Evolutionary conservation across 2,329 filamentous ascomycete genomes (phyloP).

Genomic region (Alternaria alternata): DNA sequence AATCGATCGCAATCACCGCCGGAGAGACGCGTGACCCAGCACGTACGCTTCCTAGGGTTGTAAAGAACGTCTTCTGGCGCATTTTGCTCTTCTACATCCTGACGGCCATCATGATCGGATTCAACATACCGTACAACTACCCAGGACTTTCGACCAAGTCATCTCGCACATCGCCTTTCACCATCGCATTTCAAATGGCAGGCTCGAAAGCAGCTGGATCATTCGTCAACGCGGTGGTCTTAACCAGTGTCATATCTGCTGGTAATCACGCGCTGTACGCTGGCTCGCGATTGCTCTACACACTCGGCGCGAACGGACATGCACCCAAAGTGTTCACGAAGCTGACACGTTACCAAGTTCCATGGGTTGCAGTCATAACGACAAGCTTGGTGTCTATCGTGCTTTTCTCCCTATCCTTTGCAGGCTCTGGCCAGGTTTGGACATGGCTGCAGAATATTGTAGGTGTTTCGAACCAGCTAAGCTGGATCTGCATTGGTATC

Average conservation of each 20-base stretch:
- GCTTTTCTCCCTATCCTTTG: slow-evolving; percentile 56
- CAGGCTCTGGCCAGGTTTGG: slow-evolving; percentile 49
- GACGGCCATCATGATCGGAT: slow-evolving; percentile 52
- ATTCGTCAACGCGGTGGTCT: slow-evolving; percentile 71
- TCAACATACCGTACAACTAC: slow-evolving; percentile 53
- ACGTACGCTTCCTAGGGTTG: slow-evolving; percentile 82
- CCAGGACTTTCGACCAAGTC: slow-evolving; percentile 47
- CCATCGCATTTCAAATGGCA: slow-evolving; percentile 69
- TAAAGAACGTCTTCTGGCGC: slow-evolving; percentile 84
- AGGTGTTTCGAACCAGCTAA: slow-evolving; percentile 62
- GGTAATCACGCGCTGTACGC: slow-evolving; percentile 66
- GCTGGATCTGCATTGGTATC: slow-evolving; percentile 63
- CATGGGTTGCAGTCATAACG: slow-evolving; percentile 48
- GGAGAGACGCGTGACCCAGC: slow-evolving; percentile 81
- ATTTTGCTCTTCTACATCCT: slow-evolving; percentile 55
- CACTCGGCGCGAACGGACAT: slow-evolving; percentile 64
- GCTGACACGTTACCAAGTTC: slow-evolving; percentile 54
- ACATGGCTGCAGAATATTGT: slow-evolving; percentile 76
- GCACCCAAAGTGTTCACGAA: slow-evolving; percentile 75
- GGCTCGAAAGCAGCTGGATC: slow-evolving; percentile 67
- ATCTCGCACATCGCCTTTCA: slow-evolving; percentile 66
- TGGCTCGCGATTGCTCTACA: slow-evolving; percentile 63
- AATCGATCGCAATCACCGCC: slow-evolving; percentile 78
- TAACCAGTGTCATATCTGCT: slow-evolving; percentile 66
- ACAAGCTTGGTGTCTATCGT: slow-evolving; percentile 48